These are phyloP conservation scores for Arabidopsis hybrid DNA, from an alignment of 441 rosid genomes.

Conservation along the genomic window DNA sequence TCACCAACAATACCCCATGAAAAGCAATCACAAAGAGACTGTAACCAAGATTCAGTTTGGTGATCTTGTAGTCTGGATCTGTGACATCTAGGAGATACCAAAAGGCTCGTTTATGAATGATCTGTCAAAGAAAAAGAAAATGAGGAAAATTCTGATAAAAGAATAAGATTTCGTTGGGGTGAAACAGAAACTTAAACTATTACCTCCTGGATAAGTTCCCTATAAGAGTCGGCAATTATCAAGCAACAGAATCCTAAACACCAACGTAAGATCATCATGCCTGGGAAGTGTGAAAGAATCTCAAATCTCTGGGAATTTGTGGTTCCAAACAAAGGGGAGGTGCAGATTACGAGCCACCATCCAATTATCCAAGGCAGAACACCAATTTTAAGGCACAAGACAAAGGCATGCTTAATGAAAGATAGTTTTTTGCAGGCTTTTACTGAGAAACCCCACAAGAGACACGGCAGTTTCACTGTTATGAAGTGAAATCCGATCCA, in stretches of 20 bases:
- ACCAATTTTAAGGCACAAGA: slow-evolving; percentile 9
- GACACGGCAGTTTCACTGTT: slow-evolving; percentile 2
- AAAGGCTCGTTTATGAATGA: slow-evolving; percentile 37
- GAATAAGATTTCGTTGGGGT: neutral
- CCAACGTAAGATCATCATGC: neutral
- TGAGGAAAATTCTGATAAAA: neutral
- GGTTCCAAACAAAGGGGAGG: slow-evolving; percentile 22
- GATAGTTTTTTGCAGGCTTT: neutral
- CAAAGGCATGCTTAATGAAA: neutral
- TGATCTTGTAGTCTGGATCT: slow-evolving; percentile 39
- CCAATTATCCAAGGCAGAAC: slow-evolving; percentile 35
- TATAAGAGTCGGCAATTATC: neutral
- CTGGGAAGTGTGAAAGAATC: neutral
- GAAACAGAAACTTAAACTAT: neutral
- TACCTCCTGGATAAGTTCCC: slow-evolving; percentile 26
- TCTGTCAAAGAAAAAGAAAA: slow-evolving; percentile 18
- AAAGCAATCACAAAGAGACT: slow-evolving; percentile 31
- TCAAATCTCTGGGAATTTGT: slow-evolving; percentile 3
- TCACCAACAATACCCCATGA: slow-evolving; percentile 34
- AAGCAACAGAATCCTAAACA: neutral
- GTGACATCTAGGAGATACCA: slow-evolving; percentile 38
- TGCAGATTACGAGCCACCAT: slow-evolving; percentile 22
- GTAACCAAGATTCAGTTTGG: slow-evolving; percentile 22
- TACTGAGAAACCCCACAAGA: slow-evolving; percentile 11
- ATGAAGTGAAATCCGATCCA: slow-evolving; percentile 20